phyloP scores from a whole-genome alignment of 1,139 yeast genomes.

The Protomyces macrosporus region DNA sequence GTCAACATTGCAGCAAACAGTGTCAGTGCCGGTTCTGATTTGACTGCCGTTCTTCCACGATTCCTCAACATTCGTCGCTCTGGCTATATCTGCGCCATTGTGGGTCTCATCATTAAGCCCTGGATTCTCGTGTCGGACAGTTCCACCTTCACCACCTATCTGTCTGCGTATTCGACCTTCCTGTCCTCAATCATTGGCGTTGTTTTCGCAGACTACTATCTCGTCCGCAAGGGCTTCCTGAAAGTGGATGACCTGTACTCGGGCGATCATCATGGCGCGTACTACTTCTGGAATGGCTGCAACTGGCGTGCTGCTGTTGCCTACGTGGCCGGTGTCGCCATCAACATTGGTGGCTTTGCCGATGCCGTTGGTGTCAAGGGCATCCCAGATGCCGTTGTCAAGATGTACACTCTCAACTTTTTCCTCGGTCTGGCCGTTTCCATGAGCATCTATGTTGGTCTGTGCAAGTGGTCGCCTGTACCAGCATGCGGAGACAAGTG shows the following conservation, averaged over 20 bases:
- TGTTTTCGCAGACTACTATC: slow-evolving; percentile 38
- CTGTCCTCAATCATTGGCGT: slow-evolving; percentile 41
- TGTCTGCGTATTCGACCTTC: slow-evolving; percentile 41
- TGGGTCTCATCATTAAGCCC: slow-evolving; percentile 70
- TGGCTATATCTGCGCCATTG: slow-evolving; percentile 54
- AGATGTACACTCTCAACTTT: slow-evolving; percentile 66
- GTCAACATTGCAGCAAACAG: slow-evolving; percentile 79
- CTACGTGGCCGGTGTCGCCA: slow-evolving; percentile 42
- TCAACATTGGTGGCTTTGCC: slow-evolving; percentile 82
- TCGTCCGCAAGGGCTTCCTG: slow-evolving; percentile 37
- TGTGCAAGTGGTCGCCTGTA: slow-evolving; percentile 39
- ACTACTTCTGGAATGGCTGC: slow-evolving; percentile 38
- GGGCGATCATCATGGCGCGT: slow-evolving; percentile 36
- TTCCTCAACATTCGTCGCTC: slow-evolving; percentile 78
- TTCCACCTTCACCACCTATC: slow-evolving; percentile 38
- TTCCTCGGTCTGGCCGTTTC: slow-evolving; percentile 67
- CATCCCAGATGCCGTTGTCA: slow-evolving; percentile 76
- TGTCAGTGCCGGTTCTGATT: slow-evolving; percentile 83
- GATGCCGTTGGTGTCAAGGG: slow-evolving; percentile 60
- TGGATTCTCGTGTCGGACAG: slow-evolving; percentile 65
- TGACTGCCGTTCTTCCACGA: slow-evolving; percentile 75
- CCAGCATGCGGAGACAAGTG: slow-evolving; percentile 20
- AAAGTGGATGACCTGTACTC: slow-evolving; percentile 39
- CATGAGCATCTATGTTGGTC: slow-evolving; percentile 46
- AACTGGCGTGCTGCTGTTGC: slow-evolving; percentile 41